Conservation (phyloP, 495 filamentous ascomycete genomes). For the Amorphotheca resinae region DNA sequence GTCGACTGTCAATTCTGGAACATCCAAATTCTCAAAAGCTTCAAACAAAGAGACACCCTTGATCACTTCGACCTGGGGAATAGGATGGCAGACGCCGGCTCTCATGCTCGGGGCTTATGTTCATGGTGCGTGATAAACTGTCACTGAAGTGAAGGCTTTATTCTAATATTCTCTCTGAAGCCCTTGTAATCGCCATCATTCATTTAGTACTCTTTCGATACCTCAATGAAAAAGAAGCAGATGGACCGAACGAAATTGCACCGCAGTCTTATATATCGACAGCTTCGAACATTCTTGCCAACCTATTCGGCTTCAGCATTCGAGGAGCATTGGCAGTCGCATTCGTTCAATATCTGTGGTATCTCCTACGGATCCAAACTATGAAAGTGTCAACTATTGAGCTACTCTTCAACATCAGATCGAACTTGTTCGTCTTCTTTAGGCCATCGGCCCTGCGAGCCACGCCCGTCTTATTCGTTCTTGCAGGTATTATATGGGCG, state of each 20-base stretch:
- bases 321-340: conserved; percentile 5
- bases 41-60: conserved; percentile 5
- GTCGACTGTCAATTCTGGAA: background rate
- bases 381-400: conserved; percentile 17
- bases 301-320: conserved; percentile 8
- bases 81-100: conserved; percentile 14
- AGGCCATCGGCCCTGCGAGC: conserved; percentile 3
- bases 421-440: conserved; percentile 9
- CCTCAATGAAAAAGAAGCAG: conserved; percentile 5
- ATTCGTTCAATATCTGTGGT: conserved; percentile 15
- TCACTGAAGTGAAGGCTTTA: background rate
- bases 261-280: conserved; percentile 13
- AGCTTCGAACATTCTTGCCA: conserved; percentile 12
- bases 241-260: conserved; percentile 5
- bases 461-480: conserved; percentile 4
- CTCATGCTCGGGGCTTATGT: conserved; percentile 8
- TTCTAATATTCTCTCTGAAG: conserved; percentile 1
- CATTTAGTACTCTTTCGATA: conserved; percentile 9
- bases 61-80: conserved; percentile 11
- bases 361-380: conserved; percentile 3
- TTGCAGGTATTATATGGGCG: conserved; percentile 7
- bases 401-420: conserved; percentile 7
- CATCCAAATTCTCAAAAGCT: background rate
- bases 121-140: conserved; percentile 3
- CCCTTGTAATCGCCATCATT: conserved; percentile 6